phyloP scores from a whole-genome alignment of 352 stramenopile genomes.

The Phytophthora pini region DNA sequence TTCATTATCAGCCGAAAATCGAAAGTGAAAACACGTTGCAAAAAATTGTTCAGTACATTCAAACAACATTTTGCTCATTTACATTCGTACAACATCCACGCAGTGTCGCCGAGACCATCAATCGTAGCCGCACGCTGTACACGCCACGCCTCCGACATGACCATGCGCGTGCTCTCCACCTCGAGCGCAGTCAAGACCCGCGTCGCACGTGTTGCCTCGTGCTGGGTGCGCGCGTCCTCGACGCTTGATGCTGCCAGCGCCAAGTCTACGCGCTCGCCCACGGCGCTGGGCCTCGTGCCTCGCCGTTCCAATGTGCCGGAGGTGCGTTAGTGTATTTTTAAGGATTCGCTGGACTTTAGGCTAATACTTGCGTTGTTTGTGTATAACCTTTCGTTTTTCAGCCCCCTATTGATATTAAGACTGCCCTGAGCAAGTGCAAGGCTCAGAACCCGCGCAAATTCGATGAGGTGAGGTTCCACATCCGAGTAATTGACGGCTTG shows the following conservation, averaged over 20 bases:
- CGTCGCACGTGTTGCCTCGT: slow-evolving; percentile 41
- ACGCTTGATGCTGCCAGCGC: slow-evolving; percentile 36
- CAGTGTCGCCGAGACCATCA: slow-evolving; percentile 24
- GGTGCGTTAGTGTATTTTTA: slow-evolving; percentile 37
- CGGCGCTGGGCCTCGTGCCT: slow-evolving; percentile 70
- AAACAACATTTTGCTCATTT: slow-evolving; percentile 2
- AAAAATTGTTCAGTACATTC: slow-evolving; percentile 22
- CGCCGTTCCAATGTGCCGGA: slow-evolving; percentile 55
- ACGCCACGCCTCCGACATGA: slow-evolving; percentile 26
- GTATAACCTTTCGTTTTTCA: slow-evolving; percentile 19
- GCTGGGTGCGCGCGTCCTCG: slow-evolving; percentile 54
- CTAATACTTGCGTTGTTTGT: slow-evolving; percentile 12
- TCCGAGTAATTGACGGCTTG: background rate
- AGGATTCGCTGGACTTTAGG: slow-evolving; percentile 1
- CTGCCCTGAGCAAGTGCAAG: slow-evolving; percentile 66
- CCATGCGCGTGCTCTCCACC: slow-evolving; percentile 55
- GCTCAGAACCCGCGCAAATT: slow-evolving; percentile 76
- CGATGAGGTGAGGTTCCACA: slow-evolving; percentile 64
- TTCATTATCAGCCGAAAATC: slow-evolving; percentile 25
- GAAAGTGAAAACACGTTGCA: slow-evolving; percentile 19
- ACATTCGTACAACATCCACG: slow-evolving; percentile 19
- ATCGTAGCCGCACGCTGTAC: slow-evolving; percentile 28
- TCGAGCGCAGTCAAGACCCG: slow-evolving; percentile 36
- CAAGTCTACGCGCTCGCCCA: slow-evolving; percentile 55
- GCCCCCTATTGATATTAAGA: slow-evolving; percentile 67